Conservation (phyloP, 331 rosid genomes). For the Acacia concinna region DNA sequence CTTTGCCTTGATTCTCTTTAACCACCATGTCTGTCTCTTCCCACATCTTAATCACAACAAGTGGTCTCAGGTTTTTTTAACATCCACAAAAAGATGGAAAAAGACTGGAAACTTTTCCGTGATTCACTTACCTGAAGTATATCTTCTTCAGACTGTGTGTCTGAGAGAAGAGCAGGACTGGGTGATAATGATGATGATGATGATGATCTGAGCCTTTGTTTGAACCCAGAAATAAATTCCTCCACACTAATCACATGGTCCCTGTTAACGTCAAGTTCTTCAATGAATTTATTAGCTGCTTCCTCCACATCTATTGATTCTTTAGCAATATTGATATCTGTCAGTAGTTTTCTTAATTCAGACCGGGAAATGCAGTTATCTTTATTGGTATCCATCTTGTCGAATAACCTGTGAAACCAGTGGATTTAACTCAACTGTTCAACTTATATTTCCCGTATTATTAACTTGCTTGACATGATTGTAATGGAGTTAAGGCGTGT, state of each 20-base stretch:
- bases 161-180: not conserved
- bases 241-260: constrained; percentile 33
- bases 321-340: constrained; percentile 27
- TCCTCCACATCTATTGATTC: constrained; percentile 39
- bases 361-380: constrained; percentile 37
- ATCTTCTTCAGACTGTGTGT: constrained; percentile 26
- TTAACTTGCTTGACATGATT: not conserved
- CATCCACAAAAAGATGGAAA: not conserved
- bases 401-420: constrained; percentile 36
- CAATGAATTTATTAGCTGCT: constrained; percentile 34
- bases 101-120: not conserved
- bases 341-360: constrained; percentile 38
- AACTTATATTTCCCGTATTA: not conserved
- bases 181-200: constrained; percentile 4
- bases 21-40: constrained; percentile 36
- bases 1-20: constrained; percentile 30
- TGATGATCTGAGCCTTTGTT: constrained; percentile 27
- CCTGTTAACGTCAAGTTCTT: constrained; percentile 40
- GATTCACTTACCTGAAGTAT: constrained; percentile 20
- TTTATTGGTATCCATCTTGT: constrained; percentile 29
- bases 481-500: not conserved
- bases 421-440: not conserved
- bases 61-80: not conserved
- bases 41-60: constrained; percentile 31
- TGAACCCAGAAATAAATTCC: constrained; percentile 36